These are phyloP conservation scores for Hypoxylon perforatum DNA, from an alignment of 495 filamentous ascomycete genomes.

Conservation along the genomic window DNA sequence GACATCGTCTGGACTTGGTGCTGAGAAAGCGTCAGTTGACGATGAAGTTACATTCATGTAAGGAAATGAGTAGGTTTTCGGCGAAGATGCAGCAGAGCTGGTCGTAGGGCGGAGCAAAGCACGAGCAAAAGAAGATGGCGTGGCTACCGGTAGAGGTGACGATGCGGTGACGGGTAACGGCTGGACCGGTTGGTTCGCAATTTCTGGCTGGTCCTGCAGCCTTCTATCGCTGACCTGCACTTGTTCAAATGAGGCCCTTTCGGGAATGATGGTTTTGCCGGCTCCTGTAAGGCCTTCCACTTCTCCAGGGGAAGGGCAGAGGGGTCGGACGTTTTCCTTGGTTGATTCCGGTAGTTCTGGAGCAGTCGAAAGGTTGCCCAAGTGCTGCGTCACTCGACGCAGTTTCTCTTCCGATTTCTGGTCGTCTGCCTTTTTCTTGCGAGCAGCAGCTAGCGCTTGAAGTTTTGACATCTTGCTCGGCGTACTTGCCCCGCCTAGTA, in stretches of 20 bases:
- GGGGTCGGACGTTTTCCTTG: constrained; percentile 32
- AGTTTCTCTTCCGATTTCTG: constrained; percentile 55
- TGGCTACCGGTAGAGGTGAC: background rate
- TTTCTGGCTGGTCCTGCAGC: constrained; percentile 4
- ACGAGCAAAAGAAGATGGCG: constrained; percentile 75
- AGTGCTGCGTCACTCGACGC: constrained; percentile 10
- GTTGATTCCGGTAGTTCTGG: background rate
- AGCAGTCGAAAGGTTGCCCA: constrained; percentile 9
- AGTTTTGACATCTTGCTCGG: constrained; percentile 87
- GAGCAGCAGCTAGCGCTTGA: constrained; percentile 85
- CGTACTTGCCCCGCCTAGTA: constrained; percentile 78
- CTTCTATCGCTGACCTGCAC: background rate
- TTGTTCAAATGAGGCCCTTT: background rate
- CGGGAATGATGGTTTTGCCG: background rate
- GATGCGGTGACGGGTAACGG: background rate
- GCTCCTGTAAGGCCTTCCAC: background rate
- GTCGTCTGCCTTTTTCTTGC: constrained; percentile 84
- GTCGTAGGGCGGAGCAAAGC: constrained; percentile 67
- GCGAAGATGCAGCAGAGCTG: constrained; percentile 46
- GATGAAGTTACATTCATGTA: constrained; percentile 56
- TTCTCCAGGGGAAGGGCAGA: background rate
- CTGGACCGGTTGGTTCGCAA: background rate
- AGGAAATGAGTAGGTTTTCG: constrained; percentile 61
- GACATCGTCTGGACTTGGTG: constrained; percentile 93
- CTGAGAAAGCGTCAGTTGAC: constrained; percentile 75